A percentile compares a stretch with the other conserved stretches of the same genome.
phyloP scores from a whole-genome alignment of 169 alveolate species.

The Cryptosporidium sp. region DNA sequence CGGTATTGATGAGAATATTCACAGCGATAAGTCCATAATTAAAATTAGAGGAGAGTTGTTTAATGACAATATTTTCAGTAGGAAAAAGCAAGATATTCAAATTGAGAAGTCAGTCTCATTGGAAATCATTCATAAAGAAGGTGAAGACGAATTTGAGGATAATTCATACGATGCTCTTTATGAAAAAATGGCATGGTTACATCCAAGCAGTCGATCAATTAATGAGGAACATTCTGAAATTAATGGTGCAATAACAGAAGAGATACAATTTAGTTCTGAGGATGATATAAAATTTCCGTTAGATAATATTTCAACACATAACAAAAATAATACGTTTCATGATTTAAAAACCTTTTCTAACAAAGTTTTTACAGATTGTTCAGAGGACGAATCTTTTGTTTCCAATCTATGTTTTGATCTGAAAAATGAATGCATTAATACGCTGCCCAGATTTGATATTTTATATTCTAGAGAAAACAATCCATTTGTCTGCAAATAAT shows the following conservation, averaged over 20 bases:
- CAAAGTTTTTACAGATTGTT: not conserved
- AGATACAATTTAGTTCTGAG: slow-evolving; percentile 5
- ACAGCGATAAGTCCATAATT: slow-evolving; percentile 20
- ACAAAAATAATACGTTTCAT: not conserved
- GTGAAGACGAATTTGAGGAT: slow-evolving; percentile 25
- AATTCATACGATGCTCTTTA: slow-evolving; percentile 39
- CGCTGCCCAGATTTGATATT: slow-evolving; percentile 50
- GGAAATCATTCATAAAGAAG: slow-evolving; percentile 34
- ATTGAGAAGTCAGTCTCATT: slow-evolving; percentile 43
- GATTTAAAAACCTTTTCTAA: not conserved
- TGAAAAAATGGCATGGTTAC: slow-evolving; percentile 40
- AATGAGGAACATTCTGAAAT: not conserved
- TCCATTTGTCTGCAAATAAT: slow-evolving; percentile 16
- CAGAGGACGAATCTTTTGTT: slow-evolving; percentile 9
- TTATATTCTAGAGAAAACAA: slow-evolving; percentile 29
- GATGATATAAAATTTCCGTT: not conserved
- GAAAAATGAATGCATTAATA: slow-evolving; percentile 26
- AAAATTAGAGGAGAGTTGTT: slow-evolving; percentile 48
- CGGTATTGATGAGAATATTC: not conserved
- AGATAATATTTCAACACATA: not conserved
- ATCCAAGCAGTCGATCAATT: slow-evolving; percentile 4
- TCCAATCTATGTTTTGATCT: slow-evolving; percentile 24
- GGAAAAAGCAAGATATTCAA: slow-evolving; percentile 58
- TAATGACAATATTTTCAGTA: slow-evolving; percentile 10
- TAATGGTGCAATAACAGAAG: not conserved